Evolutionary conservation across 140 eudicot species (phyloP).

Genomic region (Flaveria floridana): DNA sequence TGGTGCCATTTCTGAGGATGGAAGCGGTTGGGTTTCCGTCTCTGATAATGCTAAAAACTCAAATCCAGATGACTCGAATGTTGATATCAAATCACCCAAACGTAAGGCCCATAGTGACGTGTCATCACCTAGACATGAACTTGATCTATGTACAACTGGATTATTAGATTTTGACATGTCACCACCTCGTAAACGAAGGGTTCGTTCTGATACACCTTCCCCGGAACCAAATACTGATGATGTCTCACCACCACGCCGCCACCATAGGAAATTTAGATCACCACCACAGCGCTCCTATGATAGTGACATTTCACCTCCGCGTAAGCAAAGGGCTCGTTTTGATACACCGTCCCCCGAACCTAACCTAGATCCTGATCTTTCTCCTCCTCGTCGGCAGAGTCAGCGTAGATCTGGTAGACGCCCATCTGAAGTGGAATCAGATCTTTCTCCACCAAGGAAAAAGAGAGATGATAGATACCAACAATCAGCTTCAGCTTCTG

Average conservation of each 20-base stretch:
- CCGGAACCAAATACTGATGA: slow-evolving; percentile 36
- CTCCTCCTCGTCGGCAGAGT: slow-evolving; percentile 51
- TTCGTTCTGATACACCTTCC: slow-evolving; percentile 43
- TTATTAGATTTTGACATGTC: slow-evolving; percentile 39
- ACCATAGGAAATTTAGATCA: not conserved
- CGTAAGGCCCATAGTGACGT: slow-evolving; percentile 43
- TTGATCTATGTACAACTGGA: slow-evolving; percentile 14
- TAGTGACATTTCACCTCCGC: slow-evolving; percentile 48
- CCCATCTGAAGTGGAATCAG: slow-evolving; percentile 29
- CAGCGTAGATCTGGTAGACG: slow-evolving; percentile 27
- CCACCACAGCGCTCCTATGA: slow-evolving; percentile 9
- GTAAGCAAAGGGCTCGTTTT: slow-evolving; percentile 38
- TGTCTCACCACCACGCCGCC: slow-evolving; percentile 31
- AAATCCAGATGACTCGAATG: slow-evolving; percentile 31
- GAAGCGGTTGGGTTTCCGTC: slow-evolving; percentile 92
- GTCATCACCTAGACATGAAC: slow-evolving; percentile 43
- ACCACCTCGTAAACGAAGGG: slow-evolving; percentile 42
- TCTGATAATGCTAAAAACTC: slow-evolving; percentile 41
- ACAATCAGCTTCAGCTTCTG: slow-evolving; percentile 36
- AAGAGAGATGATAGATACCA: slow-evolving; percentile 37
- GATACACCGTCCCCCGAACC: slow-evolving; percentile 57
- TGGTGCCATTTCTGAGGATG: slow-evolving; percentile 89
- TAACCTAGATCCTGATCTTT: slow-evolving; percentile 34
- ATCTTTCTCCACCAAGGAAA: slow-evolving; percentile 80
- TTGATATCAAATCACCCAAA: slow-evolving; percentile 68